phyloP scores from a whole-genome alignment of 345 rosid genomes.

The Euphorbia peplus region DNA sequence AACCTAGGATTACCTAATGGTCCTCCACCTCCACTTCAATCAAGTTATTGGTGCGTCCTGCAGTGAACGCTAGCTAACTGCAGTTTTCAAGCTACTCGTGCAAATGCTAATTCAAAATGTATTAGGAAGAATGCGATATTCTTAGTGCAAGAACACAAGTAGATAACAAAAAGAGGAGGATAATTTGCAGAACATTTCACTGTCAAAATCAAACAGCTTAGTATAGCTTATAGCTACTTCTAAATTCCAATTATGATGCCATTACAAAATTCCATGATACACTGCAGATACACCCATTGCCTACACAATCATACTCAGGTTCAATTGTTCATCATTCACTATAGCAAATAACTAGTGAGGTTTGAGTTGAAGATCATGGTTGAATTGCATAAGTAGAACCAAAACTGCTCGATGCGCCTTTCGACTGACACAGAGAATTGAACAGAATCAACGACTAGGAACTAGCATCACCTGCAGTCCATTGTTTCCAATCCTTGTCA shows the following conservation, averaged over 20 bases:
- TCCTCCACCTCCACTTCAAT: too few species aligned
- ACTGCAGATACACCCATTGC: not conserved
- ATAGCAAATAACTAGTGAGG: not conserved
- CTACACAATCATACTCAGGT: not conserved
- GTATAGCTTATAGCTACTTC: not conserved
- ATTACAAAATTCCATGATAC: not conserved
- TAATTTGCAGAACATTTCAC: not conserved
- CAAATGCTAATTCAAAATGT: too few species aligned
- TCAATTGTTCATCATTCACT: not conserved
- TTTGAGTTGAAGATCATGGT: not conserved
- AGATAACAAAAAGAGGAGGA: too few species aligned
- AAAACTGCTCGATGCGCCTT: not conserved
- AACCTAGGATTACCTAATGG: too few species aligned
- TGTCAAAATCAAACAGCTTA: not conserved
- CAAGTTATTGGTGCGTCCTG: too few species aligned
- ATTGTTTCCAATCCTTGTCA: slow-evolving; percentile 90
- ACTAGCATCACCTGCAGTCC: slow-evolving; percentile 44
- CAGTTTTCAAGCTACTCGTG: too few species aligned
- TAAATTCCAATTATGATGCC: not conserved
- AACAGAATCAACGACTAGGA: not conserved
- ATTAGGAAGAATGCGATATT: too few species aligned
- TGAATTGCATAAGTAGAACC: not conserved
- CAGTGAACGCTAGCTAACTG: too few species aligned
- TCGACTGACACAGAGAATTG: not conserved
- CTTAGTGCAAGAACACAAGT: not conserved